Evolutionary conservation across 306 rosid species (phyloP).

Genomic region (Castanopsis chinensis): DNA sequence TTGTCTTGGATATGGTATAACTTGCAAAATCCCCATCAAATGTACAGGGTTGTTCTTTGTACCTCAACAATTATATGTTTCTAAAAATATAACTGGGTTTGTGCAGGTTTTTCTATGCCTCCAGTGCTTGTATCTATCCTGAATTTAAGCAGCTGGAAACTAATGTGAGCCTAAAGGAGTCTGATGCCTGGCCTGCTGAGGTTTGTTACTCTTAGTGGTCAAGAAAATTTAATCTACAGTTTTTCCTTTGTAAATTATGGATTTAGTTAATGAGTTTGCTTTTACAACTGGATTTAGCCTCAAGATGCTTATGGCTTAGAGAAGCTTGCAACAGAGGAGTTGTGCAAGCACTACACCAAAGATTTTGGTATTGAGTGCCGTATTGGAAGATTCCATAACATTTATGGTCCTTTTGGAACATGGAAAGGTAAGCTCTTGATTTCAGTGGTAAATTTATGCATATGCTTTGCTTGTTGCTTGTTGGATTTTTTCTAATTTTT

Average conservation of each 20-base stretch:
- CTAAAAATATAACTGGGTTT: neutral
- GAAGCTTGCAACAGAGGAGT: constrained; percentile 99
- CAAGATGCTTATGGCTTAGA: constrained; percentile 99
- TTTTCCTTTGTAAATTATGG: constrained; percentile 1
- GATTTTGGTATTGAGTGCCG: constrained; percentile 97
- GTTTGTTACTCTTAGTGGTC: constrained; percentile 38
- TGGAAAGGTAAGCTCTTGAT: constrained; percentile 74
- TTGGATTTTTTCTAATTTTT: constrained; percentile 13
- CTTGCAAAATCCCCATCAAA: neutral
- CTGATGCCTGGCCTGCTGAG: constrained; percentile 99
- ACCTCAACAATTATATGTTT: neutral
- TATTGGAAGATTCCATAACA: constrained; percentile 93
- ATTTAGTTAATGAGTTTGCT: constrained; percentile 12
- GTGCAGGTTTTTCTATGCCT: constrained; percentile 90
- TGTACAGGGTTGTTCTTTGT: neutral
- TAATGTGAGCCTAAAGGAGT: constrained; percentile 94
- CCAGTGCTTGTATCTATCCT: constrained; percentile 98
- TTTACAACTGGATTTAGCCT: constrained; percentile 49
- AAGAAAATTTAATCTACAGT: constrained; percentile 7
- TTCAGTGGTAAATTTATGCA: neutral
- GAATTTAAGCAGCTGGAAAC: constrained; percentile 96
- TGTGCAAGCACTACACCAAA: constrained; percentile 93
- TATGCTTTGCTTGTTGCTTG: constrained; percentile 9
- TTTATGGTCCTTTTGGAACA: constrained; percentile 96
- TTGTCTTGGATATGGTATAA: neutral